Base-by-base conservation (phyloP, 2,329 filamentous ascomycete genomes). In the Ophiostoma sp. region DNA sequence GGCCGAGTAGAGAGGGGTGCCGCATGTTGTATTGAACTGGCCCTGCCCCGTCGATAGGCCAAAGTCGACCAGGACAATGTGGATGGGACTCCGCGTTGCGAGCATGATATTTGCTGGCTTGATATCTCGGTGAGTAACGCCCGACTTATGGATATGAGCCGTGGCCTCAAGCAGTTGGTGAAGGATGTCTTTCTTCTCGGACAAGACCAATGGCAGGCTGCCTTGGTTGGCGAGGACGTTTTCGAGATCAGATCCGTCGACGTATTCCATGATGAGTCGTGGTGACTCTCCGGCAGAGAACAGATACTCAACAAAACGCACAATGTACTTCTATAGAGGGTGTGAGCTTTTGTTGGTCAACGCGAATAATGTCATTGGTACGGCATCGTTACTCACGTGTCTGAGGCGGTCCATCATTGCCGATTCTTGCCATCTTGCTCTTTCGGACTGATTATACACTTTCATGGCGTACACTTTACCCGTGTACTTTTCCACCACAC, bases 21-120 rank as follows among this genome's bases (percentile, higher is more conserved):
- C 67, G 42, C 68, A 66, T 8, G 63, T 27, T 14, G 58, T 55
- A 4, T 47, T 27, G 40, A 69, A 69, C 44, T 36, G 12, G 58
- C n/a, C 18, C 16, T 41, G 42, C 38, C 14, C 58, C 16, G 67
- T 70, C 4, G 69, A 66, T 14, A 64, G 38, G 44, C 65, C 67
- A 62, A 70, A 69, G 52, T 70, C 69, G 18, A 69, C 66, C 12
- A 70, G 66, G 44, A 66, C 62, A 16, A 66, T 45, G 3, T 64
- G 27, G 62, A 41, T 64, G 41, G 67, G 67, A 5, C 64, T 44
- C 6, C 64, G 58, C 38, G 45, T 45, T 5, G 38, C 36, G 3
- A 71, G 18, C 38, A 71, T 67, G 16, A 69, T 62, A 27, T 71
- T 70, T 52, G 65, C 70, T 7, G 72, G 72, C 69, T 73, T 68